Evolutionary conservation across 164 flowering plant genomes (phyloP), one percentile per base, ranked within the genome.

Genomic region (Tinospora cordifolia): DNA sequence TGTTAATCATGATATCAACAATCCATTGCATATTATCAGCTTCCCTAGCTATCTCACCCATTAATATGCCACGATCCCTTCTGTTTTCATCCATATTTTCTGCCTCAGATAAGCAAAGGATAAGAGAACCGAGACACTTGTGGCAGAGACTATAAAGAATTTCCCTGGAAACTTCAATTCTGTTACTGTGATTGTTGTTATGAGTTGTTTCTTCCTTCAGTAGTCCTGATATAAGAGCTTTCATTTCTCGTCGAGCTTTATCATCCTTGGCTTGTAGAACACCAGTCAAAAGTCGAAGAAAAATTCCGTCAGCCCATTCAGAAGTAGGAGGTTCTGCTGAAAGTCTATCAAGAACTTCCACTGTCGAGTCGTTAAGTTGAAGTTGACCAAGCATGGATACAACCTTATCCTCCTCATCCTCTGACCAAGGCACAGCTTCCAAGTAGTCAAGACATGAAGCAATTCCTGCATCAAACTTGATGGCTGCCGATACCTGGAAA

Each of bases 351-450:
- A 93, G 85, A 58, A 90, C 85, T 58, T 81, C 85, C 39, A 73
- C 27, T 2, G 68, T 75, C 2, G 83, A 76, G 40, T 76, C 79
- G 39, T 80, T 75, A 71, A 90, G 88, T 75, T 84, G 79, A 72
- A 90, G 93, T 70, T 87, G 77, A 71, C 44, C 68, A 21, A 93
- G 86, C 65, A 71, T 75, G 38, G 83, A 83, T 40, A 91, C 72
- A 6, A 93, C 82, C 66, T 79, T 85, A 72, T 86, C 87, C 76
- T 90, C 96, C 75, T 93, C 97, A 41, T 87, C 90, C 67, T 87
- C 90, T 14, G 94, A 76, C 97, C 98, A 93, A 19, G 98, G 98
- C 70, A 88, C 84, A 22, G 96, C 91, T 80, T 91, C 96, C 80
- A 93, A 75, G 74, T 85, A 85, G 62, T 90, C 92, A 66, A 93